Percentiles rank a stretch among this genome's conserved stretches.
phyloP scores from a whole-genome alignment of 1,139 yeast genomes.

The Scheffersomyces cryptocercus region DNA sequence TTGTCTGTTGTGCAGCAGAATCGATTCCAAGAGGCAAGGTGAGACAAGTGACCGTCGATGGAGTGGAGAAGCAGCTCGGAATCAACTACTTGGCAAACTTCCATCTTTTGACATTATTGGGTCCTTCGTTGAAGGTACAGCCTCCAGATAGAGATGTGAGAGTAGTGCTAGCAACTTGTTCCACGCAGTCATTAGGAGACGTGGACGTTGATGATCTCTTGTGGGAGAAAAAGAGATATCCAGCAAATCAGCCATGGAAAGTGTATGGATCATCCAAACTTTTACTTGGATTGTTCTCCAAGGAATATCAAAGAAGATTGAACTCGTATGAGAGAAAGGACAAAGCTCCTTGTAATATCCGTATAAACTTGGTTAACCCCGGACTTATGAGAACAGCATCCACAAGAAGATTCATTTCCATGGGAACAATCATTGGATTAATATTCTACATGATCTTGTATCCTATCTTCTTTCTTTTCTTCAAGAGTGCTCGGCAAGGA shows the following conservation, averaged over 20 bases:
- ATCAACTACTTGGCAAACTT: slow-evolving; percentile 78
- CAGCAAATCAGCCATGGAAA: slow-evolving; percentile 64
- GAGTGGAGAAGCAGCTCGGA: slow-evolving; percentile 82
- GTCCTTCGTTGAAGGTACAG: slow-evolving; percentile 82
- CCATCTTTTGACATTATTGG: slow-evolving; percentile 74
- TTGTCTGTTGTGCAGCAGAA: slow-evolving; percentile 86
- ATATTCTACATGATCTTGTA: slow-evolving; percentile 64
- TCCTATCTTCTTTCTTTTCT: slow-evolving; percentile 80
- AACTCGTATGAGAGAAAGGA: slow-evolving; percentile 61
- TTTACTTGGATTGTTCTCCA: slow-evolving; percentile 68
- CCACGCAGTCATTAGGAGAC: slow-evolving; percentile 71
- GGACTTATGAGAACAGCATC: slow-evolving; percentile 89
- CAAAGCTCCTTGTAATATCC: slow-evolving; percentile 65
- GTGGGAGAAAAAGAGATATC: slow-evolving; percentile 64
- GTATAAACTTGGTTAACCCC: slow-evolving; percentile 82
- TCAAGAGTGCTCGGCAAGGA: slow-evolving; percentile 76
- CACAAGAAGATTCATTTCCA: slow-evolving; percentile 72
- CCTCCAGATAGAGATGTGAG: slow-evolving; percentile 95
- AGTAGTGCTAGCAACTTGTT: slow-evolving; percentile 72
- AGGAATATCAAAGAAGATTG: slow-evolving; percentile 71
- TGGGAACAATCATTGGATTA: slow-evolving; percentile 77
- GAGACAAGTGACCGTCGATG: slow-evolving; percentile 72
- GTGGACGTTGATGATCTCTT: slow-evolving; percentile 68
- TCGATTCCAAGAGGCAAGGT: slow-evolving; percentile 64
- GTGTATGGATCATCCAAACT: slow-evolving; percentile 83